Evolutionary conservation across 163 green algal genomes (phyloP).

Genomic region (Scenedesmus sp.): DNA sequence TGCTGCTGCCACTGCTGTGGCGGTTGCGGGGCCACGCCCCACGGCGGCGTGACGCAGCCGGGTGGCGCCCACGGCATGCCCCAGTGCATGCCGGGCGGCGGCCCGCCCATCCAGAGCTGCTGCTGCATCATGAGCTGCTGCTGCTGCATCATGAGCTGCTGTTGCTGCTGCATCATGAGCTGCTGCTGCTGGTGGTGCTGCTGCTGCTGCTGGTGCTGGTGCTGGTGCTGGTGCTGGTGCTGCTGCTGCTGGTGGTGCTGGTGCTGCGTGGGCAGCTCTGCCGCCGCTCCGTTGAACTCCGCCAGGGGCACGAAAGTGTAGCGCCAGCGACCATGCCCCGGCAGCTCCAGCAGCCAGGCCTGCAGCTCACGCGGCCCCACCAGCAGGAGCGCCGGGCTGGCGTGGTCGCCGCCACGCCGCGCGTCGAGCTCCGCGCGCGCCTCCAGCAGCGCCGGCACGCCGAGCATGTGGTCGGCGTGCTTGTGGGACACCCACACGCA

Average conservation of each 20-base stretch:
- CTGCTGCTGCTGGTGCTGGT: neutral
- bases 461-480: conserved; percentile 97
- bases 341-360: conserved; percentile 50
- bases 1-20: conserved; percentile 4
- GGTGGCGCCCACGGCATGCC: too few relatives aligned
- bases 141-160: conserved; percentile 14
- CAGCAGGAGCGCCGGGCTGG: conserved; percentile 47
- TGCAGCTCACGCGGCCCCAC: conserved; percentile 51
- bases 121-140: conserved; percentile 9
- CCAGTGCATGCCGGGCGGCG: too few relatives aligned
- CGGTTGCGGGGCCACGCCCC: neutral
- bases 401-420: neutral
- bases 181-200: conserved; percentile 15
- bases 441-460: conserved; percentile 62
- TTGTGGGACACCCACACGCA: conserved; percentile 97
- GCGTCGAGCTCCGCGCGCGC: neutral
- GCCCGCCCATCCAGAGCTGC: conserved; percentile 9
- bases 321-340: conserved; percentile 36
- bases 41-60: too few relatives aligned
- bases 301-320: conserved; percentile 47
- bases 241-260: conserved; percentile 33
- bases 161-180: neutral
- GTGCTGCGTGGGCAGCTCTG: conserved; percentile 1
- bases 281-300: conserved; percentile 30
- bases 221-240: conserved; percentile 12